Evolutionary conservation across 2,329 filamentous ascomycete species (phyloP), one percentile per base, ranked within the genome.

Genomic region (Pseudogymnoascus sp.): DNA sequence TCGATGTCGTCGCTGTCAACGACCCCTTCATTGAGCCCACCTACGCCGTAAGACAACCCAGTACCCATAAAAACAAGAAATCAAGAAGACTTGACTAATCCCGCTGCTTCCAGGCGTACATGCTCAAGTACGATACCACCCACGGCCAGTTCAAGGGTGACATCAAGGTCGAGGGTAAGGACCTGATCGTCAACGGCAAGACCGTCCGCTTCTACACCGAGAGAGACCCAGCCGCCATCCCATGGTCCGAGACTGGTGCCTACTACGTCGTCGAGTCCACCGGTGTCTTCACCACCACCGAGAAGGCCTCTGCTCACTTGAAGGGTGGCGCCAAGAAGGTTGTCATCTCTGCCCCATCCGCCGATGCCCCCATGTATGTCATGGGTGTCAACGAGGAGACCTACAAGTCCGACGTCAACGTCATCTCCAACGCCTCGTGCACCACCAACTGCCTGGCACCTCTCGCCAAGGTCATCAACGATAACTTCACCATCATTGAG

Each of bases 361-460:
- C 90, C 71, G 95, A 99, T 83, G 95, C 95, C 76, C 93, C 93
- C 78, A 99, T 99, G 95, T 99, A 96, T 87, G 95, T 99, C 77
- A 96, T 97, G 88, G 95, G 95, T 78, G 95, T 99, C 83, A 99
- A 97, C 86, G 84, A 97, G 82, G 86, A 93, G 79, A 84, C 80
- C 74, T 97, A 97, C 88, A 93, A 90, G 79, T 87, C 89, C 77
- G 90, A 90, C 78, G 86, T 95, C 79, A 82, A 91, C 74, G 88
- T 99, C 79, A 91, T 97, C 83, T 97, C 95, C 82, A 99, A 99
- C 85, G 95, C 95, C 74, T 97, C 95, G 73, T 97, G 95, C 91
- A 99, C 95, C 79, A 97, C 95, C 86, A 99, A 99, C 91, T 97
- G 95, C 88, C 83, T 99, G 81, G 95, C 95, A 79, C 95, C 95